Evolutionary conservation across 2,329 filamentous ascomycete species (phyloP), one percentile per base, ranked within the genome.

Genomic region (Gremmenia infestans): DNA sequence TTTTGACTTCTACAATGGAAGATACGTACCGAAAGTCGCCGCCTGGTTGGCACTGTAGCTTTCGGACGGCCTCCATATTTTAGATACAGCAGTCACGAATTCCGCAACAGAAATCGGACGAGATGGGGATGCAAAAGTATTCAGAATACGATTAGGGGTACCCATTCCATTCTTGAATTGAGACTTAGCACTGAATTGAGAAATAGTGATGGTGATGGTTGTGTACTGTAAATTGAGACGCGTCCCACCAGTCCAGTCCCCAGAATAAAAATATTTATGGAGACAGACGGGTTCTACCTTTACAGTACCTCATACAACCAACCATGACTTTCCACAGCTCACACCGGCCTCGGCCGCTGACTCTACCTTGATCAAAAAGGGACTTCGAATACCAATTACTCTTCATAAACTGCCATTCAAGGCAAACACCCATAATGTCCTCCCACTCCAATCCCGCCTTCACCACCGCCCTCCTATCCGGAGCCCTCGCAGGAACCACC

Each of bases 401-500:
- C 37, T 39, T 40, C 12, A 52, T 17, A 14, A 23, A 23, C 39
- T 43, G 5, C 32, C 17, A 25, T 50, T 51, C n/a, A 32, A 52
- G 15, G 23, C 15, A 48, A 46, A 7, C 6, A 19, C 19, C 19
- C 19, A 58, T 35, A 43, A 64, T 61, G 54, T 45, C 57, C 36
- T 53, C 57, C 60, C 65, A 55, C 55, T 52, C 52, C 61, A 67
- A 66, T 65, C 74, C 76, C 39, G 70, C 77, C 67, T 86, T 84
- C 76, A 78, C 78, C 53, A 78, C 81, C 25, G 81, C 83, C 68
- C 82, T 87, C 66, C 72, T 86, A 79, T 91, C 94, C 65, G 94
- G 94, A 72, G 94, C 86, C 69, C 78, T 97, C 63, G 94, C 94
- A 64, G 94, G 94, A 70, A 94, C 94, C 48, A 96, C 92, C 14